Evolutionary conservation across 2,329 filamentous ascomycete species (phyloP), one percentile per base, ranked within the genome.

Genomic region (Bipolaris oryzae): DNA sequence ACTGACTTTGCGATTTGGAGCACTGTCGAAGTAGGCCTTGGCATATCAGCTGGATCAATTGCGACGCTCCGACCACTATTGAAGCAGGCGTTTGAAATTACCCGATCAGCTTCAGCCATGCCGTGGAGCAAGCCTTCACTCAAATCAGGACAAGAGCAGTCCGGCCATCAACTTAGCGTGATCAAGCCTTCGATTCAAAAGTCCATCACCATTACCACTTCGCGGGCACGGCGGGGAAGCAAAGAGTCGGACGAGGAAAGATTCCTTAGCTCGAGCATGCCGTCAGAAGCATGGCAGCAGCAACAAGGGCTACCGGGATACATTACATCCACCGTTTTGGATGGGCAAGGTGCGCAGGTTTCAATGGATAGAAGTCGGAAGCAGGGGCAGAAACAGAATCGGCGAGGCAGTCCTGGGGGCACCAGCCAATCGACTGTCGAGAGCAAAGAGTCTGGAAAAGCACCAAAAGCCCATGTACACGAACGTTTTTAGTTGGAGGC

Each of bases 1-100:
- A 64, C 63, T 16, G 66, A 73, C 49, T 72, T 73, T 31, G 69
- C 70, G 21, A 71, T 73, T 37, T 73, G 69, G 69, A 70, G 64
- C 28, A 67, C 64, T 4, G 62, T 70, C 2, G 69, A 72, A 58
- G 58, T 68, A 39, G 69, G 69, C 20, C 49, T 72, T 7, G 69
- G 67, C 9, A 69, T 72, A 53, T 63, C 67, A 39, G 69, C 69
- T 11, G 67, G 68, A 43, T 70, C 62, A 31, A 68, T 72, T 20
- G 69, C 69, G 7, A 72, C 69, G 1, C 55, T 72, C 0, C 63
- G 69, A 20, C 69, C 69, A 0, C 64, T 72, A 39, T 54, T 67
- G 55, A 68, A 66, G 53, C 60, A 63, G 31, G 59, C 57, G 25
- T 57, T 60, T 13, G 5, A 53, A 35, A 51, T 59, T 1, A 64